Evolutionary conservation across 805 yeast genomes (phyloP).

Genomic region (Saccharomyces paradoxus): DNA sequence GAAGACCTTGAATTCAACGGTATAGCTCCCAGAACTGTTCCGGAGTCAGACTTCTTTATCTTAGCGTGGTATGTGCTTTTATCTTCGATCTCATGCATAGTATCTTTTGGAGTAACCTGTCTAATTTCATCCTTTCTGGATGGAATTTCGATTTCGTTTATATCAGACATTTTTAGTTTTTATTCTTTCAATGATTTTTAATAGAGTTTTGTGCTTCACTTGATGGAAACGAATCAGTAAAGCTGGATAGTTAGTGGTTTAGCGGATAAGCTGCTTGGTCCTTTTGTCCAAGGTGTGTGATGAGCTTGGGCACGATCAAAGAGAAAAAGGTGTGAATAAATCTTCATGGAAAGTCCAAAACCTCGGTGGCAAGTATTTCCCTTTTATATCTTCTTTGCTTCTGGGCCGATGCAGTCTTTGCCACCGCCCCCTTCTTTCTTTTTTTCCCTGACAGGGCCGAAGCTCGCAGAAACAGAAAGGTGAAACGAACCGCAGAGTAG

Average conservation of each 20-base stretch:
- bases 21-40: neutral
- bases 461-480: neutral
- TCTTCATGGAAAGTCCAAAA: neutral
- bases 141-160: neutral
- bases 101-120: neutral
- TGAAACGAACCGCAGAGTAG: neutral
- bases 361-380: neutral
- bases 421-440: conserved; percentile 8
- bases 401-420: conserved; percentile 10
- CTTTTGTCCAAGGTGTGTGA: neutral
- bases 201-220: neutral
- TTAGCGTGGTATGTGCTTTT: neutral
- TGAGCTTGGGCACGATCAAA: neutral
- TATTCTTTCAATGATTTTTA: neutral
- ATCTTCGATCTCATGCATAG: neutral
- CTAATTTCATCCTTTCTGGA: neutral
- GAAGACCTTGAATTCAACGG: conserved; percentile 3
- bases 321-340: neutral
- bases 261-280: neutral
- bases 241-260: neutral
- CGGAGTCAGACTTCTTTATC: neutral
- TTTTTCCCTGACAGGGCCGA: conserved; percentile 4
- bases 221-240: neutral
- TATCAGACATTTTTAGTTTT: neutral
- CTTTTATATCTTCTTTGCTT: conserved; percentile 1